phyloP scores from a whole-genome alignment of 305 asterid species.

The Andrographis paniculata region DNA sequence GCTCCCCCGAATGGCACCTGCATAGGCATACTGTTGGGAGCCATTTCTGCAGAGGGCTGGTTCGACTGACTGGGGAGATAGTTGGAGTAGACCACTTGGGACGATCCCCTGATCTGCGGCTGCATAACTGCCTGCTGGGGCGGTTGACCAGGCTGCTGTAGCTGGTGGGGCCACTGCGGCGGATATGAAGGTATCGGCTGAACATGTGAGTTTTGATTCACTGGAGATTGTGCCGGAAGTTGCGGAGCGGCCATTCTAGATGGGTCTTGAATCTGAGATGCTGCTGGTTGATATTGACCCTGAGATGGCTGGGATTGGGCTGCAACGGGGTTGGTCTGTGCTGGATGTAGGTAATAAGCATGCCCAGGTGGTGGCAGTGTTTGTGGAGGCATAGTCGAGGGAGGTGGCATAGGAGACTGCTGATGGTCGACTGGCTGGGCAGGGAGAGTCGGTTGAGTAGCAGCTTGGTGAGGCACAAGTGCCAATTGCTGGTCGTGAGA shows the following conservation, averaged over 20 bases:
- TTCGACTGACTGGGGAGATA: conserved; percentile 49
- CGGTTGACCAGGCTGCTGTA: conserved; percentile 40
- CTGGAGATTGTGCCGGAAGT: not conserved
- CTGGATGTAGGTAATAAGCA: conserved; percentile 4
- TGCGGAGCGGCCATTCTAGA: not conserved
- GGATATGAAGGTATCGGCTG: not conserved
- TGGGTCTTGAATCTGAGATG: not conserved
- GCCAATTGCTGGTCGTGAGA: conserved; percentile 56
- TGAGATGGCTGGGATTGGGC: not conserved
- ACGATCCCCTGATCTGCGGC: conserved; percentile 52
- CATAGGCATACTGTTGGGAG: conserved; percentile 57
- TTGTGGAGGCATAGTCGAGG: too few relatives aligned
- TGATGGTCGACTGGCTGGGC: too few relatives aligned
- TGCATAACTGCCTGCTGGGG: conserved; percentile 48
- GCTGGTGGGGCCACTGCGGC: conserved; percentile 43
- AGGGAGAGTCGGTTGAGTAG: conserved; percentile 40
- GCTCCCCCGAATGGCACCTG: conserved; percentile 42
- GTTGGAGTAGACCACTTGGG: conserved; percentile 53
- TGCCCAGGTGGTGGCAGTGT: too few relatives aligned
- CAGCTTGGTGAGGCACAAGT: conserved; percentile 67
- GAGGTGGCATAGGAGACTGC: too few relatives aligned
- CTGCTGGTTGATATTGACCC: not conserved
- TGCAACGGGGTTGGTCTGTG: not conserved
- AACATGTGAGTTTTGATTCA: not conserved
- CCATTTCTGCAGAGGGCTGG: conserved; percentile 40